Evolutionary conservation across 768 basidiomycete species (phyloP).

Genomic region (Paxillus ammoniavirescens): DNA sequence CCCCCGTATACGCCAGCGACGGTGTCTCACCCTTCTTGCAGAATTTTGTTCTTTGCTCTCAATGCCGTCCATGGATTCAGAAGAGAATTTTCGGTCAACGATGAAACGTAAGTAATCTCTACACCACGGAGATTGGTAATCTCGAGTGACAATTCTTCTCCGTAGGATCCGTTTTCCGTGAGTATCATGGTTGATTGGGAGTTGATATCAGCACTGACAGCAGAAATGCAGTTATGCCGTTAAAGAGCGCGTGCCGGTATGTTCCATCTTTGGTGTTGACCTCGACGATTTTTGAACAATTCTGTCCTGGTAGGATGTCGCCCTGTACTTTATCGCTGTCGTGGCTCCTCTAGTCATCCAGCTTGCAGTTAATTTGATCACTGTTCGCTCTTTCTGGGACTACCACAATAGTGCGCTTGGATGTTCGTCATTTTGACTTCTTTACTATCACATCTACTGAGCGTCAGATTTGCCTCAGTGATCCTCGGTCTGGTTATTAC

Average conservation of each 20-base stretch:
- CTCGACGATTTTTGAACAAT: neutral
- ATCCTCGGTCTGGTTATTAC: conserved; percentile 74
- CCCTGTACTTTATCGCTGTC: conserved; percentile 51
- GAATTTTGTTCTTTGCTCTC: conserved; percentile 61
- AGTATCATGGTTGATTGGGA: conserved; percentile 1
- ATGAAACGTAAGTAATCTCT: conserved; percentile 55
- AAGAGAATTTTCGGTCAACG: conserved; percentile 74
- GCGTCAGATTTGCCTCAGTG: conserved; percentile 39
- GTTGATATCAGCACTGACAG: conserved; percentile 5
- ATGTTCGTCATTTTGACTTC: conserved; percentile 33
- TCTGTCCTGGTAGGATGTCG: conserved; percentile 37
- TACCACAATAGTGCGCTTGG: conserved; percentile 64
- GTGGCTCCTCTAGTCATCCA: conserved; percentile 72
- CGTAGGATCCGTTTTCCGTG: conserved; percentile 25
- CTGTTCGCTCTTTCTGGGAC: conserved; percentile 88
- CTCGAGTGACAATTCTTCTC: conserved; percentile 14
- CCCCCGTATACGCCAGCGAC: neutral
- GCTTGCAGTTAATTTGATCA: conserved; percentile 64
- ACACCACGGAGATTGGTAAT: neutral
- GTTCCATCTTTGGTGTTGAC: conserved; percentile 18
- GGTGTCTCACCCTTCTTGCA: conserved; percentile 23
- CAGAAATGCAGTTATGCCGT: conserved; percentile 51
- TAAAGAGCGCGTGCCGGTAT: conserved; percentile 76
- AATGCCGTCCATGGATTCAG: conserved; percentile 70
- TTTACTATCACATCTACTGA: conserved; percentile 20